A percentile compares a stretch with the other conserved stretches of the same genome.
Evolutionary conservation across 441 rosid genomes (phyloP).

Genomic region (Theobroma grandiflorum): DNA sequence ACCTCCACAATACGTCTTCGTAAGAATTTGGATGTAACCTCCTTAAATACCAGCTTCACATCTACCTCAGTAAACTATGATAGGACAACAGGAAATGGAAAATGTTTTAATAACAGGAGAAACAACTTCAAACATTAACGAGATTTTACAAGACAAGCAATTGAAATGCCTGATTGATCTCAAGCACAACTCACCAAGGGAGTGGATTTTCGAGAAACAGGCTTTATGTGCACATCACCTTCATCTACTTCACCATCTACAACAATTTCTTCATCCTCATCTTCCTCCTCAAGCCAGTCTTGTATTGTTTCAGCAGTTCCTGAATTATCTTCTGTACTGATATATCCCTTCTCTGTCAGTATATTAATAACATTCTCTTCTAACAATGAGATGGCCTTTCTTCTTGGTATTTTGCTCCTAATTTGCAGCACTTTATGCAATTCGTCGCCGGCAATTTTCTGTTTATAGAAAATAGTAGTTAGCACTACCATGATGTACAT

Average conservation of each 20-base stretch:
- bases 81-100: slow-evolving; percentile 29
- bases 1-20: slow-evolving; percentile 97
- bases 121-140: slow-evolving; percentile 20
- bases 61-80: slow-evolving; percentile 86
- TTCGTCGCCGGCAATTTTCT: slow-evolving; percentile 95
- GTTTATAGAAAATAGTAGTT: slow-evolving; percentile 31
- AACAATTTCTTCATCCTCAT: slow-evolving; percentile 97
- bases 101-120: slow-evolving; percentile 28
- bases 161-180: background rate
- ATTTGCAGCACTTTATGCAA: slow-evolving; percentile 81
- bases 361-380: slow-evolving; percentile 83
- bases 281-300: slow-evolving; percentile 85
- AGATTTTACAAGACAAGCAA: slow-evolving; percentile 19
- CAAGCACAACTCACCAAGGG: slow-evolving; percentile 65
- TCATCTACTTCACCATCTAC: slow-evolving; percentile 99
- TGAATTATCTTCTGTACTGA: slow-evolving; percentile 60
- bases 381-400: slow-evolving; percentile 83
- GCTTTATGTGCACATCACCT: slow-evolving; percentile 98
- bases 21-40: slow-evolving; percentile 86
- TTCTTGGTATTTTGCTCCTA: slow-evolving; percentile 81
- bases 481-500: slow-evolving; percentile 8
- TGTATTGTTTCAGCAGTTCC: slow-evolving; percentile 67
- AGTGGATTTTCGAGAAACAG: slow-evolving; percentile 65
- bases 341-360: slow-evolving; percentile 91
- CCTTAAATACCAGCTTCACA: slow-evolving; percentile 98